Percentiles rank a stretch among this genome's conserved stretches.
Evolutionary conservation across 179 eudicot genomes (phyloP).

Genomic region (Sideroxylon spinosum): DNA sequence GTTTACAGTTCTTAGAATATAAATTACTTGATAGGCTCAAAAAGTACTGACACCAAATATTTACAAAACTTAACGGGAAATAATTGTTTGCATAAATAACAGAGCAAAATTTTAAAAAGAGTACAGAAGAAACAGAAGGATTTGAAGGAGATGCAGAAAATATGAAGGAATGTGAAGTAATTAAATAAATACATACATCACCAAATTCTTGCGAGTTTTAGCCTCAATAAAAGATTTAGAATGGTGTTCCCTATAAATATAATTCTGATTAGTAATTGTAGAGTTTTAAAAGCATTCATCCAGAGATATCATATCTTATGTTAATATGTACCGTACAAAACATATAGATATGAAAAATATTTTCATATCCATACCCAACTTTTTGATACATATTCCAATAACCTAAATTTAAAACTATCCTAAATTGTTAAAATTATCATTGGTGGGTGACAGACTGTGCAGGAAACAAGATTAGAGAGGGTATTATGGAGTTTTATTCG

Average conservation of each 20-base stretch:
- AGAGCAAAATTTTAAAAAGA: neutral
- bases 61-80: neutral
- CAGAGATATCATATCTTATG: neutral
- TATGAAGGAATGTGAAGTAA: neutral
- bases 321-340: too few species aligned
- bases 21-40: slow-evolving; percentile 1
- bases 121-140: neutral
- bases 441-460: too few species aligned
- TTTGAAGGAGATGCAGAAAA: neutral
- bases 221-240: neutral
- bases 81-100: neutral
- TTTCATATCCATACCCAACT: too few species aligned
- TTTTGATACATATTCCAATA: too few species aligned
- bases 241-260: neutral
- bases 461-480: too few species aligned
- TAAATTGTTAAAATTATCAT: too few species aligned
- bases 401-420: too few species aligned
- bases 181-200: neutral
- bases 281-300: neutral
- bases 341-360: too few species aligned
- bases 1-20: neutral
- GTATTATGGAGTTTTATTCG: too few species aligned
- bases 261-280: neutral
- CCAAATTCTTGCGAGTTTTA: neutral
- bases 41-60: neutral